Base-by-base conservation (phyloP, 192 early-diverging fungal genomes). In the Helicostylum pulchrum region DNA sequence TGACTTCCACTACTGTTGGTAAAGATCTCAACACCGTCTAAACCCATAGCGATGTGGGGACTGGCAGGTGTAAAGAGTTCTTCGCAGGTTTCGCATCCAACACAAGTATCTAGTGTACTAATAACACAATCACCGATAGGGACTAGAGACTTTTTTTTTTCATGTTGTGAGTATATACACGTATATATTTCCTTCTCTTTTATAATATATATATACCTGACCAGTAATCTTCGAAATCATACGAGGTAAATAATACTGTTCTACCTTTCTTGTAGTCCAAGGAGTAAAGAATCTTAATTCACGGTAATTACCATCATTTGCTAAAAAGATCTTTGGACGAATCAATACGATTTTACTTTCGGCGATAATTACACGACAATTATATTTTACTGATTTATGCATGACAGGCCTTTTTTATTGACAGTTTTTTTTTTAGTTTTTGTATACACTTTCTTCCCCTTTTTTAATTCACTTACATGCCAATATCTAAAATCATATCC, bases 251-350 rank as follows among this genome's bases (percentile, higher is more conserved):
- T 83, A 84, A 67, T 88, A 83, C 11, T 93, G 84, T 68, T 98
- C 96, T 0, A 90, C 73, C 3, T 72, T 60, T 7, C 82, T 73
- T 5, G 55, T 48, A 12, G 70, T 80, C 96, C 96, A 99, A 6
- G 90, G 78, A 0, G 90, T 82, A 74, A 99, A 99, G 89, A 94
- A 99, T 39, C 97, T 78, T 76, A 89, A 61, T 73, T 99, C 97
- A 32, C 96, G 89, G 77, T 99, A 99, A 72, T 98, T 98, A 17
- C 96, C 96, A 70, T 98, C 96, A 66, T 98, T 97, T 17, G 97
- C 97, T 68, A 99, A 64, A 63, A 81, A 89, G 77, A 96, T 83
- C 68, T 99, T 99, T n/a, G 97, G 97, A 2, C 97, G 87, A 50
- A 99, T 98, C 70, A 99, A 72, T 12, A 97, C 78, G 55, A 99